These are phyloP conservation scores for Rhododendron henanense DNA, from an alignment of 148 eudicot genomes.

Conservation along the genomic window DNA sequence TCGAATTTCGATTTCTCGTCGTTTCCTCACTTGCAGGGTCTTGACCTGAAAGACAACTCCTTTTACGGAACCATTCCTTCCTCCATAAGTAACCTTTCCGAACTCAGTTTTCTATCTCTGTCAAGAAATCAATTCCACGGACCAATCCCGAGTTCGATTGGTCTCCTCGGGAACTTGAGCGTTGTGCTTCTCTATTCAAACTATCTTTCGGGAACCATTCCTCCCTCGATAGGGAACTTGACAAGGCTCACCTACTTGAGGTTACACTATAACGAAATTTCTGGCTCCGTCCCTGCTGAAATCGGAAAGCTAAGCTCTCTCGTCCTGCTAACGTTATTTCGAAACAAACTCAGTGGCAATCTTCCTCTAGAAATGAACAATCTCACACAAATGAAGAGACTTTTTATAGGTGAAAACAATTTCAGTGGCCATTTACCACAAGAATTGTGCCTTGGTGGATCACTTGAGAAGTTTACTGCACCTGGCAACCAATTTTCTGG, in stretches of 20 bases:
- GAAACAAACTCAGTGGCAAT: no score
- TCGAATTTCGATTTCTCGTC: not conserved
- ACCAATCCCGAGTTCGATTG: constrained; percentile 2
- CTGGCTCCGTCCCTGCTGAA: constrained; percentile 8
- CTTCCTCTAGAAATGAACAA: no score
- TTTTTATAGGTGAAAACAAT: no score
- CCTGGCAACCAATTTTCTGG: constrained; percentile 34
- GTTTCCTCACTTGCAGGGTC: not conserved
- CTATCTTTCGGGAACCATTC: constrained; percentile 36
- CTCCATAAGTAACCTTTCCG: constrained; percentile 24
- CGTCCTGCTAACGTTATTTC: no score
- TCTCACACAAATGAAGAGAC: no score
- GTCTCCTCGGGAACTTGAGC: not conserved
- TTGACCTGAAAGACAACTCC: constrained; percentile 1
- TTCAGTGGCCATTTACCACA: no score
- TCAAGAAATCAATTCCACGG: constrained; percentile 8
- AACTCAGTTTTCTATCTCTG: constrained; percentile 38
- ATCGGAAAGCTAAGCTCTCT: no score
- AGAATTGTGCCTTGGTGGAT: no score
- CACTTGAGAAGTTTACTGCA: constrained; percentile 19
- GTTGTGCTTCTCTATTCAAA: constrained; percentile 11
- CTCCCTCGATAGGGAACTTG: constrained; percentile 33
- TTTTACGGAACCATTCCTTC: not conserved
- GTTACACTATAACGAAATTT: constrained; percentile 31
- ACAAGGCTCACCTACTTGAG: constrained; percentile 24